phyloP scores from a whole-genome alignment of 169 alveolate species.

The Theileria orientalis region DNA sequence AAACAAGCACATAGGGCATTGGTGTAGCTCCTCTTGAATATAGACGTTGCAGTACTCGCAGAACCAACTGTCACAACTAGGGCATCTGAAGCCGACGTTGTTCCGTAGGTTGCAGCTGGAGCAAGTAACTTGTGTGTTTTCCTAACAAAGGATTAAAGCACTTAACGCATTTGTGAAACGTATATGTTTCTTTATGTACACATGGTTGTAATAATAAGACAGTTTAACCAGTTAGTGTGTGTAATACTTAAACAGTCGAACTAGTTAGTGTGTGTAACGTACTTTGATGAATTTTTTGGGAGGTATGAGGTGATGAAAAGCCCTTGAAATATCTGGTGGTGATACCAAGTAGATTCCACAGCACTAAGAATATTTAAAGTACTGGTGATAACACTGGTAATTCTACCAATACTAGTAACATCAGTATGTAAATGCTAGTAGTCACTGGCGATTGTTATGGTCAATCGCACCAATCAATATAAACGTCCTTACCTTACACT shows the following conservation, averaged over 20 bases:
- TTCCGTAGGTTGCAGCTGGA: constrained; percentile 54
- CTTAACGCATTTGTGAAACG: no score
- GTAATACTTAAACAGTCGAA: not conserved
- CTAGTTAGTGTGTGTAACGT: not conserved
- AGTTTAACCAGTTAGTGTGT: not conserved
- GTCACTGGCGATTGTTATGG: not conserved
- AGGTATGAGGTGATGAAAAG: constrained; percentile 60
- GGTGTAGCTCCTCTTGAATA: constrained; percentile 73
- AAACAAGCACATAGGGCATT: constrained; percentile 72
- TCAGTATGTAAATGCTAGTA: not conserved
- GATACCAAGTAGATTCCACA: constrained; percentile 59
- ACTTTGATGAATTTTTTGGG: constrained; percentile 40
- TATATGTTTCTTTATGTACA: no score
- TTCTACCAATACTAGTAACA: not conserved
- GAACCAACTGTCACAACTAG: constrained; percentile 57
- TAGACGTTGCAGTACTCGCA: constrained; percentile 65
- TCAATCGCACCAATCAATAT: constrained; percentile 15
- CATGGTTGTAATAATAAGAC: no score
- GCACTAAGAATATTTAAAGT: constrained; percentile 13
- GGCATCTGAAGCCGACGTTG: constrained; percentile 58
- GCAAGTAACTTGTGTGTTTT: constrained; percentile 25
- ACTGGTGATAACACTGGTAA: no score
- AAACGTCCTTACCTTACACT: constrained; percentile 67
- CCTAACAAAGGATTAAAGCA: no score
- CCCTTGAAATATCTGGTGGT: constrained; percentile 64